phyloP scores from a whole-genome alignment of 441 rosid species.

The Aleurites moluccanus region DNA sequence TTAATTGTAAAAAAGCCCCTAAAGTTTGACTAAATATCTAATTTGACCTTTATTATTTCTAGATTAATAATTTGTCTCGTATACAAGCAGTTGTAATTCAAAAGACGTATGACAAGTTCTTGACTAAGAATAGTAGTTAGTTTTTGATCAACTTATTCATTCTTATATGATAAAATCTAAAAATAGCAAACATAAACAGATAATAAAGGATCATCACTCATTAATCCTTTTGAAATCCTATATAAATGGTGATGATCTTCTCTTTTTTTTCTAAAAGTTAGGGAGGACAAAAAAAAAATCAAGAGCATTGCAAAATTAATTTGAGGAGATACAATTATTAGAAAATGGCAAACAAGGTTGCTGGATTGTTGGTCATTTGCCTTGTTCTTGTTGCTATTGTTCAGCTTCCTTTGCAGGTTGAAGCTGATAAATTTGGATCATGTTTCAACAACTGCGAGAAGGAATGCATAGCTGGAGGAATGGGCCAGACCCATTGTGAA shows the following conservation, averaged over 20 bases:
- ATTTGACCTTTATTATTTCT: no score
- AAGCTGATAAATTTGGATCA: neutral
- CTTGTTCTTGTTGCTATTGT: constrained; percentile 25
- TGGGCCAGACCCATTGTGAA: constrained; percentile 33
- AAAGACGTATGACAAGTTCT: no score
- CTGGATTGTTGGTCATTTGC: constrained; percentile 26
- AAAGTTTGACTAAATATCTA: no score
- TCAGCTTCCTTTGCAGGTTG: constrained; percentile 4
- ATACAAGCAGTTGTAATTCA: no score
- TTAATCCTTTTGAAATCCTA: neutral
- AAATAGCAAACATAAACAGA: neutral
- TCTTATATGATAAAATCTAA: no score
- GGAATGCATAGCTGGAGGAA: constrained; percentile 25
- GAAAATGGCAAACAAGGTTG: constrained; percentile 28
- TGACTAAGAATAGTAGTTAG: no score
- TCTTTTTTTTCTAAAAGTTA: no score
- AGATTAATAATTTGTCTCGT: no score
- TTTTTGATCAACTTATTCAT: no score
- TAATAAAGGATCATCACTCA: constrained; percentile 11
- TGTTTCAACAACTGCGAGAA: constrained; percentile 32
- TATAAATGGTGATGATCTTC: neutral
- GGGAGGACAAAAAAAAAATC: neutral
- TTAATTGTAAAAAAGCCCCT: no score
- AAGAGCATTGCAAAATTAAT: neutral
- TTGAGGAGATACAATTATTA: no score